Evolutionary conservation across 108 stramenopile genomes (phyloP).

Genomic region (Hondaea fermentalgiana): DNA sequence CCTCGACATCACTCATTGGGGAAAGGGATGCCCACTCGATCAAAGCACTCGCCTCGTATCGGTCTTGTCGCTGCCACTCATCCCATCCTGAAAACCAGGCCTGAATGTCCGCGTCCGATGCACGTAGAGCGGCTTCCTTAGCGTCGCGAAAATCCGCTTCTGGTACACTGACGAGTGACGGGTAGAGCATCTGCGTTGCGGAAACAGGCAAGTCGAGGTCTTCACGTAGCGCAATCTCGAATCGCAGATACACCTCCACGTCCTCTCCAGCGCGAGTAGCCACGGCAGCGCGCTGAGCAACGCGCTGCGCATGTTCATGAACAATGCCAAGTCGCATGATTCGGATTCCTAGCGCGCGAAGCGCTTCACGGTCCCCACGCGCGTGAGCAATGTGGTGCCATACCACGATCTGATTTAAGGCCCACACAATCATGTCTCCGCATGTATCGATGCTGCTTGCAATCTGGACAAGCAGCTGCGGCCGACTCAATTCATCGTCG

Average conservation of each 20-base stretch:
- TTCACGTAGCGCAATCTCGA: not conserved
- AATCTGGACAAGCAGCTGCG: not conserved
- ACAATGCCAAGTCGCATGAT: not conserved
- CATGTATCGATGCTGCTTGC: not conserved
- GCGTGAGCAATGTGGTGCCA: not conserved
- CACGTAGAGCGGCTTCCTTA: not conserved
- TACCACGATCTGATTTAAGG: not conserved
- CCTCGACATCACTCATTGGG: not conserved
- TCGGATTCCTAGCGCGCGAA: not conserved
- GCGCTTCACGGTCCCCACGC: not conserved
- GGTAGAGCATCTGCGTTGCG: not conserved
- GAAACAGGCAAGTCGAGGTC: not conserved
- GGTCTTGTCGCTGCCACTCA: conserved; percentile 4
- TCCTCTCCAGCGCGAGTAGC: not conserved
- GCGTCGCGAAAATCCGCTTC: not conserved
- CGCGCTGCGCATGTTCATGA: not conserved
- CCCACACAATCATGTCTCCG: not conserved
- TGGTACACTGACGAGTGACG: not conserved
- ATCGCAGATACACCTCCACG: not conserved
- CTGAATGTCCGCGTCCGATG: not conserved
- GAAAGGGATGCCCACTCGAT: not conserved
- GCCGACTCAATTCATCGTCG: not conserved
- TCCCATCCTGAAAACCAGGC: not conserved
- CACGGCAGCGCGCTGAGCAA: not conserved
- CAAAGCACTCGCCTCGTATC: not conserved